A percentile compares a stretch with the other conserved stretches of the same genome.
Evolutionary conservation across 2,329 filamentous ascomycete genomes (phyloP).

Genomic region (Diaporthe aspalathi): DNA sequence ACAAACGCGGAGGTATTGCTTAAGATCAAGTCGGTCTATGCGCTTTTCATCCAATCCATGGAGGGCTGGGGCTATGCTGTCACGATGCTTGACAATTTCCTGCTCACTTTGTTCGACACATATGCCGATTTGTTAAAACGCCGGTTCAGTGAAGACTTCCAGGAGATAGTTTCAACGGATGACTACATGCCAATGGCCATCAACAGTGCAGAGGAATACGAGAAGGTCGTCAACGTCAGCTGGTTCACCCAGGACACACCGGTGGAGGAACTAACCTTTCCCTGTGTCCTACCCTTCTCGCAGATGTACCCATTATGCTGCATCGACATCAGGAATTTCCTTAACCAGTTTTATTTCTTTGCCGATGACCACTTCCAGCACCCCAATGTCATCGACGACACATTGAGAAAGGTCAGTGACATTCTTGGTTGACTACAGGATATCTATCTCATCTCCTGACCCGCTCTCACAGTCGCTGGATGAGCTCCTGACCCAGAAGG

Average conservation of each 20-base stretch:
- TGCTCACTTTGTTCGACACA: constrained; percentile 91
- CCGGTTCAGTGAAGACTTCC: constrained; percentile 94
- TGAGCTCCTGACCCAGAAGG: constrained; percentile 90
- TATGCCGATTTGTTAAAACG: constrained; percentile 92
- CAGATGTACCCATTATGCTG: constrained; percentile 99
- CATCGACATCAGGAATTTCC: constrained; percentile 96
- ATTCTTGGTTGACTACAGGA: not conserved
- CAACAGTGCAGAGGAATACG: constrained; percentile 88
- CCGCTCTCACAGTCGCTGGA: constrained; percentile 78
- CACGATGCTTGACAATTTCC: constrained; percentile 80
- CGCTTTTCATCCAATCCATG: constrained; percentile 98
- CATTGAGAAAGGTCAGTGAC: constrained; percentile 76
- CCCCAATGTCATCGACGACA: constrained; percentile 89
- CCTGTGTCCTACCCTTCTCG: constrained; percentile 95
- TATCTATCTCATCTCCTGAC: not conserved
- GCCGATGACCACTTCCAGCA: constrained; percentile 96
- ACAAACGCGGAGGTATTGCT: constrained; percentile 88
- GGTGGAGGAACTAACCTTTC: constrained; percentile 83
- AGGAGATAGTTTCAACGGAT: constrained; percentile 91
- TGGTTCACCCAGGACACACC: constrained; percentile 92
- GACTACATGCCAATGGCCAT: constrained; percentile 99
- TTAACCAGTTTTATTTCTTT: constrained; percentile 99
- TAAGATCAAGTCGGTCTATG: constrained; percentile 94
- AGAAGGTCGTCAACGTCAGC: constrained; percentile 94
- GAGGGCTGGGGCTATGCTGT: constrained; percentile 95